Evolutionary conservation across 495 filamentous ascomycete species (phyloP).

Genomic region (Xylaria bambusicola): DNA sequence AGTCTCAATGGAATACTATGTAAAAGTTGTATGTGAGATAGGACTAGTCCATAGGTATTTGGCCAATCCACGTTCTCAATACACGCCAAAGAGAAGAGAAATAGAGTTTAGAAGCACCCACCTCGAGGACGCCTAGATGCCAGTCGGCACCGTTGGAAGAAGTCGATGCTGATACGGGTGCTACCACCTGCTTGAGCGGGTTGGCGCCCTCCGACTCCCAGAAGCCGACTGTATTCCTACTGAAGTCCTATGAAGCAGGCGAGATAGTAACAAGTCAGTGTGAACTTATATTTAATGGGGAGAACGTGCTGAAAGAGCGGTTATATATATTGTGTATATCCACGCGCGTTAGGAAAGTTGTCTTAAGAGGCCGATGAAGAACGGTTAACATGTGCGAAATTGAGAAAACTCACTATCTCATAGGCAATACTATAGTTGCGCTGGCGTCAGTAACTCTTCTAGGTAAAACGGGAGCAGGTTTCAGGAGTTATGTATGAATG

Average conservation of each 20-base stretch:
- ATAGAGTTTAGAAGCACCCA: background rate
- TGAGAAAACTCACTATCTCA: slow-evolving; percentile 46
- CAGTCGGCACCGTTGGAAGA: slow-evolving; percentile 72
- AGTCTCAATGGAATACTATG: no score
- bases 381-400: no score
- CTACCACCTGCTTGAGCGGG: slow-evolving; percentile 57
- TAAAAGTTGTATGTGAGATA: no score
- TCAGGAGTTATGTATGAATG: no score
- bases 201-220: slow-evolving; percentile 66
- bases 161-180: slow-evolving; percentile 57
- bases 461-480: no score
- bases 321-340: background rate
- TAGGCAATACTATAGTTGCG: no score
- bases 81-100: no score
- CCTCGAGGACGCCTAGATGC: slow-evolving; percentile 70
- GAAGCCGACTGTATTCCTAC: slow-evolving; percentile 60
- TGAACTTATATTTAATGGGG: background rate
- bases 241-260: slow-evolving; percentile 50
- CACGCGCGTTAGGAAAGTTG: no score
- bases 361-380: no score
- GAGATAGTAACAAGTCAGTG: background rate
- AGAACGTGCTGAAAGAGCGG: background rate
- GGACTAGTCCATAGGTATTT: no score
- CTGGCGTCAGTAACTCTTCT: no score
- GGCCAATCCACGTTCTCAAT: no score